phyloP scores from a whole-genome alignment of 1,284 basidiomycete genomes.

The Anthracocystis panici-leucophaei region DNA sequence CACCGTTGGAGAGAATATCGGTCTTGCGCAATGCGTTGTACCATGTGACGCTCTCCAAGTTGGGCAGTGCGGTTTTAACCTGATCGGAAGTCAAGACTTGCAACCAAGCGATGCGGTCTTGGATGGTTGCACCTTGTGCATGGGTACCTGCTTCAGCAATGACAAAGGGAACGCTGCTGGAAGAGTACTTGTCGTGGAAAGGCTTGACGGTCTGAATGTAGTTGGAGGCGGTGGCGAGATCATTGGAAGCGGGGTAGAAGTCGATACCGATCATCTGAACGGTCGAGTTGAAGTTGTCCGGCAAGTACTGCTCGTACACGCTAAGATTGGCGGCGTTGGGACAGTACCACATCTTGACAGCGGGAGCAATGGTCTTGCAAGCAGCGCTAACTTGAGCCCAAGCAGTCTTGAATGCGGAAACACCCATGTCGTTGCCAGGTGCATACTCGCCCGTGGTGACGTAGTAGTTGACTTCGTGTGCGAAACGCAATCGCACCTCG shows the following conservation, averaged over 20 bases:
- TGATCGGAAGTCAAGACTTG: conserved; percentile 54
- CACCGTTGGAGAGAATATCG: conserved; percentile 42
- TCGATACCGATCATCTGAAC: conserved; percentile 68
- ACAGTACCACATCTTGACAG: conserved; percentile 69
- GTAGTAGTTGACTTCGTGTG: conserved; percentile 65
- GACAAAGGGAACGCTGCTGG: conserved; percentile 61
- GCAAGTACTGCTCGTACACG: conserved; percentile 38
- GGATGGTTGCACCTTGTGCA: conserved; percentile 20
- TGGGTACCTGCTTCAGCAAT: conserved; percentile 69
- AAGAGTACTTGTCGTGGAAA: conserved; percentile 69
- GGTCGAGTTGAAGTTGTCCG: conserved; percentile 52
- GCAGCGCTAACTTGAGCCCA: conserved; percentile 68
- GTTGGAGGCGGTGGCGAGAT: conserved; percentile 38
- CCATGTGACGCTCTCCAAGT: conserved; percentile 67
- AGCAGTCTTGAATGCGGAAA: conserved; percentile 68
- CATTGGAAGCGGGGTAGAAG: conserved; percentile 60
- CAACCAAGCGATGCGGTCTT: conserved; percentile 62
- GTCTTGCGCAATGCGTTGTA: conserved; percentile 63
- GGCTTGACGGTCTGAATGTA: conserved; percentile 66
- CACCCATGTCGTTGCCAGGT: conserved; percentile 43
- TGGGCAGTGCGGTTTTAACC: conserved; percentile 56
- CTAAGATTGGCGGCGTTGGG: conserved; percentile 45
- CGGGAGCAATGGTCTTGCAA: conserved; percentile 58
- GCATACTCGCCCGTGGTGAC: conserved; percentile 39
- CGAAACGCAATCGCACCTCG: conserved; percentile 70